A percentile compares a stretch with the other conserved stretches of the same genome.
These are phyloP conservation scores for Iris pallida DNA, from an alignment of 116 monocot genomes.

Conservation along the genomic window DNA sequence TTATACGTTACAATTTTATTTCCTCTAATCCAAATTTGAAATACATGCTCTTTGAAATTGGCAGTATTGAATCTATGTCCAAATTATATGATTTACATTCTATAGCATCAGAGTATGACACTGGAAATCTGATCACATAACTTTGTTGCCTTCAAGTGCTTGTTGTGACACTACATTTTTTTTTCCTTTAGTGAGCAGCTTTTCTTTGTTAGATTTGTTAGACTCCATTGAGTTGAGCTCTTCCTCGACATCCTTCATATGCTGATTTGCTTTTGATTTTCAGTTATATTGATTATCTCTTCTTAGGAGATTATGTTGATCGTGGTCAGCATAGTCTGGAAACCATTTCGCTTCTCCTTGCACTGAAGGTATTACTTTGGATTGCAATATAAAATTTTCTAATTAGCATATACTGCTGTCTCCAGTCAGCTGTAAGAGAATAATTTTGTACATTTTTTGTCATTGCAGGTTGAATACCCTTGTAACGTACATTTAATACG, in stretches of 20 bases:
- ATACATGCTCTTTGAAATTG: no score
- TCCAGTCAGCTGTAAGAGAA: neutral
- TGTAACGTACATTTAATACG: slow-evolving; percentile 96
- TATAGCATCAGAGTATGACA: no score
- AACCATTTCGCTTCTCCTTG: slow-evolving; percentile 93
- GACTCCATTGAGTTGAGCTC: neutral
- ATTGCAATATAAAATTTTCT: neutral
- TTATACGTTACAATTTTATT: no score
- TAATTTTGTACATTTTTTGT: slow-evolving; percentile 2
- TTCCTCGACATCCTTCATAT: slow-evolving; percentile 2
- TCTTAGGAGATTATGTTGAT: slow-evolving; percentile 99
- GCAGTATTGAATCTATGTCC: no score
- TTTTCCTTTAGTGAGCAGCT: no score
- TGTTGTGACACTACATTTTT: no score
- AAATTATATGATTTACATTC: no score
- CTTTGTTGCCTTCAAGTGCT: no score
- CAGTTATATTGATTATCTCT: slow-evolving; percentile 99
- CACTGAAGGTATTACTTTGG: slow-evolving; percentile 66
- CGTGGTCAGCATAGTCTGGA: slow-evolving; percentile 99
- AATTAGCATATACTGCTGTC: no score
- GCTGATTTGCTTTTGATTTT: slow-evolving; percentile 21
- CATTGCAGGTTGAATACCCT: slow-evolving; percentile 78
- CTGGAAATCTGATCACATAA: no score
- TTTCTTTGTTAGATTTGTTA: neutral
- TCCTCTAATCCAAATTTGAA: no score